A percentile compares a stretch with the other conserved stretches of the same genome.
Evolutionary conservation across 148 eudicot genomes (phyloP).

Genomic region (Pharnaceum exiguum): DNA sequence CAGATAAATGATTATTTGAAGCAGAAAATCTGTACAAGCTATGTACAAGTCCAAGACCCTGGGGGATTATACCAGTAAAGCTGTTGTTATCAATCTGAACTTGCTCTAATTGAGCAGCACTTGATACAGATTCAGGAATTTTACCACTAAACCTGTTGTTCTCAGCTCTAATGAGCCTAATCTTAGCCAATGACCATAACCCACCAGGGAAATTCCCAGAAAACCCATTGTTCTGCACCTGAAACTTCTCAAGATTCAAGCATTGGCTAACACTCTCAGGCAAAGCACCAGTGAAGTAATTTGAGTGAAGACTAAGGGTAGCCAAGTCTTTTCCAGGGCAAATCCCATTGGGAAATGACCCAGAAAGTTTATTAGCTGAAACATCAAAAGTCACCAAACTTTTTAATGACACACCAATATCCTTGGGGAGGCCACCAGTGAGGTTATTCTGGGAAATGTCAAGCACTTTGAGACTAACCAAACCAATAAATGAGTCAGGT

Average conservation of each 20-base stretch:
- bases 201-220: constrained; percentile 63
- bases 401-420: constrained; percentile 36
- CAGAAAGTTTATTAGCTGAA: constrained; percentile 68
- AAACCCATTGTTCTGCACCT: constrained; percentile 77
- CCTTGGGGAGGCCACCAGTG: constrained; percentile 56
- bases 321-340: constrained; percentile 40
- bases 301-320: constrained; percentile 58
- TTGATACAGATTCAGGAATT: constrained; percentile 58
- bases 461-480: constrained; percentile 39
- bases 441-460: constrained; percentile 85
- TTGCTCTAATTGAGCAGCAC: constrained; percentile 67
- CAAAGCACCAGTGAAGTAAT: constrained; percentile 60
- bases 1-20: constrained; percentile 58
- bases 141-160: constrained; percentile 70
- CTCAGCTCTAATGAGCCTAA: constrained; percentile 78
- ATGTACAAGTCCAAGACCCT: constrained; percentile 60
- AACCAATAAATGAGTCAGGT: constrained; percentile 48
- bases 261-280: constrained; percentile 41
- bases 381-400: constrained; percentile 76
- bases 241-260: constrained; percentile 64
- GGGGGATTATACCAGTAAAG: constrained; percentile 59
- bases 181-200: constrained; percentile 79
- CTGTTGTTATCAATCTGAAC: constrained; percentile 95
- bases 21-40: constrained; percentile 90
- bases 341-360: constrained; percentile 53